Conservation (phyloP, 1,139 yeast species). For the Magnusiomyces sp. region DNA sequence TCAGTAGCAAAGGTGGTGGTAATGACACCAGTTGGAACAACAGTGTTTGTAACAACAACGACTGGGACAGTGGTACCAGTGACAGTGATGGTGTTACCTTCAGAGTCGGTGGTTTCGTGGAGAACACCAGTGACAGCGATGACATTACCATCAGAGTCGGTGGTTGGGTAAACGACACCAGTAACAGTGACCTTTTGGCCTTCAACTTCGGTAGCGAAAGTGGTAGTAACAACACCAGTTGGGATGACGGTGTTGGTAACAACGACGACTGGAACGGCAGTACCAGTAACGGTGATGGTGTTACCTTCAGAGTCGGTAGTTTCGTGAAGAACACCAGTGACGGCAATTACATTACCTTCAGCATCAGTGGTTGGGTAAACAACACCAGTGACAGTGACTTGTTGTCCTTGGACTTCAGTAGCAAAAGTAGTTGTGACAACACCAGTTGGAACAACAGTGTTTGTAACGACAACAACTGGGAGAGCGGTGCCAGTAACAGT, state of each 20-base stretch:
- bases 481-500: neutral
- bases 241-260: neutral
- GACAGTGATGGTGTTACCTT: constrained; percentile 1
- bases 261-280: no score
- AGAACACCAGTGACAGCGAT: neutral
- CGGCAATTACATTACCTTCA: neutral
- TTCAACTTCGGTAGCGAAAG: constrained; percentile 1
- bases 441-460: constrained; percentile 2
- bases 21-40: constrained; percentile 1
- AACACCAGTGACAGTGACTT: constrained; percentile 4
- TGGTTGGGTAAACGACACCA: constrained; percentile 3
- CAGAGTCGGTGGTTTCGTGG: constrained; percentile 1
- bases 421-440: constrained; percentile 1
- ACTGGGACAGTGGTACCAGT: neutral
- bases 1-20: constrained; percentile 5
- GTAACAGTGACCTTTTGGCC: constrained; percentile 1
- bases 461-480: neutral
- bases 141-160: neutral
- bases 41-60: neutral
- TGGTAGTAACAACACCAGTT: constrained; percentile 3
- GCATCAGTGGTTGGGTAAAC: neutral
- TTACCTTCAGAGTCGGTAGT: constrained; percentile 5
- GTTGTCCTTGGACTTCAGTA: neutral
- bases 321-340: neutral
- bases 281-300: neutral